Conservation (phyloP, 805 yeast species). For the Blastobotrys attinorum region DNA sequence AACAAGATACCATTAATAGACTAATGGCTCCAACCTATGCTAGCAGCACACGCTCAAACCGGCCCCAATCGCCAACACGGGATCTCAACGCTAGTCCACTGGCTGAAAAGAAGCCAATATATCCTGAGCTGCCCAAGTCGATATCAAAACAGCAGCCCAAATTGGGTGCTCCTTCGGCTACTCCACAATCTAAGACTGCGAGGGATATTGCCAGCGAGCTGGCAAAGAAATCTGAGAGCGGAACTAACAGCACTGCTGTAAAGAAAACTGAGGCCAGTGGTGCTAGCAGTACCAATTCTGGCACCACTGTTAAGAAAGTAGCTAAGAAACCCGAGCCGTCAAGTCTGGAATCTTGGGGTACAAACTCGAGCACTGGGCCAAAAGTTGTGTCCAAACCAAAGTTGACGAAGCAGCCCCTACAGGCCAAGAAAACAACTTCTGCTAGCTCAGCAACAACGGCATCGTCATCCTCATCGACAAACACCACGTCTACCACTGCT, state of each 20-base stretch:
- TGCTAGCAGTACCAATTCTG: no score
- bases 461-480: background rate
- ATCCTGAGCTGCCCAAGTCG: background rate
- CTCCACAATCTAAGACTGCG: no score
- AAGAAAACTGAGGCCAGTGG: no score
- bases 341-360: no score
- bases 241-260: no score
- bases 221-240: no score
- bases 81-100: constrained; percentile 3
- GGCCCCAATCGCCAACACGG: constrained; percentile 1
- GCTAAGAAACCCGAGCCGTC: no score
- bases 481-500: no score
- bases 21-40: constrained; percentile 18
- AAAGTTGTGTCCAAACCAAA: background rate
- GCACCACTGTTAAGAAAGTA: no score
- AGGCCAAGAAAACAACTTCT: constrained; percentile 4
- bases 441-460: background rate
- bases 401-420: constrained; percentile 8
- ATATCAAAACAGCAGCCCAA: background rate
- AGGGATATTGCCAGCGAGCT: no score
- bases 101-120: constrained; percentile 4
- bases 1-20: constrained; percentile 6
- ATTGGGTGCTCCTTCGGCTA: background rate
- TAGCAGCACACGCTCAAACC: constrained; percentile 7
- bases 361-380: no score